Base-by-base conservation (phyloP, 176 grass and related monocot species). In the Leersia perrieri region DNA sequence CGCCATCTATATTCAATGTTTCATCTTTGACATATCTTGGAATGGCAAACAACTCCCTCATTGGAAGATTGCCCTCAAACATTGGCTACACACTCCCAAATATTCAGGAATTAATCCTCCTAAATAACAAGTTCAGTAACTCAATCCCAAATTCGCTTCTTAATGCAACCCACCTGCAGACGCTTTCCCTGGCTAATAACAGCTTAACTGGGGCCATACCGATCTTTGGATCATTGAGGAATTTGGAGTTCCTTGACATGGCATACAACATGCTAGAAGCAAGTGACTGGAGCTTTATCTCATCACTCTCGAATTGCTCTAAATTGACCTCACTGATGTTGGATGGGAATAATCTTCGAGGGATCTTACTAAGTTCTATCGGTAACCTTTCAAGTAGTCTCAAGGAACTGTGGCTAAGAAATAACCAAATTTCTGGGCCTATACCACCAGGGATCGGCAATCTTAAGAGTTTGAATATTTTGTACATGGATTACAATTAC, bases 251-350 rank as follows among this genome's bases (percentile, higher is more conserved):
- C 0, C 15, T 90, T 32, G 35, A 80, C 34, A 10, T 87, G 11
- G 68, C 58, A 18, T 62, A 67, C 35, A 87, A 90, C 60, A 62
- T 63, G n/a, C 47, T 90, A n/a, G 33, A 90, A 83, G 88, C 66
- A 47, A 42, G 22, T 28, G 34, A 79, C 3, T 79, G 83, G 80
- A 73, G 31, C 33, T 49, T 87, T 31, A 11, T 90, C 18, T 66
- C 70, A 5, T 82, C 84, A n/a, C 72, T 90, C 18, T 51, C 60
- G 6, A 87, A 80, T 77, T 90, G 88, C 36, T 70, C 70, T 1
- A n/a, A n/a, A n/a, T n/a, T n/a, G n/a, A n/a, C n/a, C n/a, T n/a
- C n/a, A n/a, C n/a, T n/a, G n/a, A n/a, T 5, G 26, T 4, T 90
- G 23, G 60, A 82, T 32, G 53, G 51, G 16, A 90, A 90, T 45